These are phyloP conservation scores for Naumovozyma baii DNA, from an alignment of 805 yeast species.

Conservation along the genomic window DNA sequence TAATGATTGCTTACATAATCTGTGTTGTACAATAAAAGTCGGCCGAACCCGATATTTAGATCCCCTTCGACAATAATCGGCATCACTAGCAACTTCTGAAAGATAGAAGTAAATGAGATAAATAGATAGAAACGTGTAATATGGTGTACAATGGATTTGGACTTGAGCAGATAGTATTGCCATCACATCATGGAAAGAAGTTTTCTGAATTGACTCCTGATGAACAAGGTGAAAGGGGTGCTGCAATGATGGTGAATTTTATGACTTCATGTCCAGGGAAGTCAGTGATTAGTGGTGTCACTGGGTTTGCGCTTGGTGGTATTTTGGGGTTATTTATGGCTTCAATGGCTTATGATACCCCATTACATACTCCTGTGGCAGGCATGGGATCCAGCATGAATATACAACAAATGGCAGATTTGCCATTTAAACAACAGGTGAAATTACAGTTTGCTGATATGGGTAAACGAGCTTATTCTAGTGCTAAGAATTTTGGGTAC, in stretches of 20 bases:
- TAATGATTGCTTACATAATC: background rate
- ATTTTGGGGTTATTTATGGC: constrained; percentile 95
- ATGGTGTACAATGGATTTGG: constrained; percentile 38
- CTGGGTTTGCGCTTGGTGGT: constrained; percentile 92
- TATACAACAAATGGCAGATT: constrained; percentile 56
- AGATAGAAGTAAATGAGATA: background rate
- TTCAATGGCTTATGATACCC: constrained; percentile 38
- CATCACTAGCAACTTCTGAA: too few species aligned
- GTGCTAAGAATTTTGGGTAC: constrained; percentile 90
- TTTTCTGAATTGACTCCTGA: constrained; percentile 72
- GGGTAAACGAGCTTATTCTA: constrained; percentile 78
- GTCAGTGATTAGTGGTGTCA: constrained; percentile 80
- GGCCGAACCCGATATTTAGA: too few species aligned
- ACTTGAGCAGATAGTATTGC: constrained; percentile 32
- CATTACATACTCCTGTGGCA: constrained; percentile 28
- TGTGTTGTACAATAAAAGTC: too few species aligned
- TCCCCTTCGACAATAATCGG: too few species aligned
- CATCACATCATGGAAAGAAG: constrained; percentile 37
- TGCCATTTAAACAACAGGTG: constrained; percentile 90
- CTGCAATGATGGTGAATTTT: constrained; percentile 67
- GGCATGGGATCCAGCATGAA: constrained; percentile 8
- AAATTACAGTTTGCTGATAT: constrained; percentile 83
- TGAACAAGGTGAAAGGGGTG: constrained; percentile 89
- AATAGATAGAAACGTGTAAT: background rate
- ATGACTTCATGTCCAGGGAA: constrained; percentile 96